Percentiles rank a stretch among this genome's conserved stretches.
Evolutionary conservation across 371 early-diverging fungal species (phyloP).

Genomic region (Syncephalastrum sp.): DNA sequence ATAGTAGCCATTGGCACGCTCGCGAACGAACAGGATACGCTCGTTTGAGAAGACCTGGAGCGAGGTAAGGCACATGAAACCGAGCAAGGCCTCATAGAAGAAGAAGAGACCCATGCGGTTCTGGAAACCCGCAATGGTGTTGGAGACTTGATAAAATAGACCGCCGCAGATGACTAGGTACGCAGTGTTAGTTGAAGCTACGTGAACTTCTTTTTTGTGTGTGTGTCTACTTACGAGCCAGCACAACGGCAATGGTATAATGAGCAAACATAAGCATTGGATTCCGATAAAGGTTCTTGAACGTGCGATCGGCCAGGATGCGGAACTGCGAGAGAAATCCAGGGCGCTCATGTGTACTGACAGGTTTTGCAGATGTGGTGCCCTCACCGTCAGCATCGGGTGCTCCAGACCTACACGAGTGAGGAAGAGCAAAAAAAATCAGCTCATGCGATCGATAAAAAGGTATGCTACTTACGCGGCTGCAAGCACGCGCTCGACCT

Average conservation of each 20-base stretch:
- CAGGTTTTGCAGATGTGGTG: conserved; percentile 17
- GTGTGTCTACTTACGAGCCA: conserved; percentile 54
- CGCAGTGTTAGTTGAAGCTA: background rate
- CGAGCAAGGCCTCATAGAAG: conserved; percentile 80
- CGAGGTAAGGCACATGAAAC: conserved; percentile 76
- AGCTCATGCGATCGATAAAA: background rate
- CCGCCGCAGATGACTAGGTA: conserved; percentile 70
- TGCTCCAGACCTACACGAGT: conserved; percentile 7
- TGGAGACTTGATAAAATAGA: conserved; percentile 77
- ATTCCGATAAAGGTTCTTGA: conserved; percentile 87
- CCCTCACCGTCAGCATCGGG: conserved; percentile 20
- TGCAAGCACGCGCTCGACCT: conserved; percentile 41
- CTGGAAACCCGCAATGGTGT: conserved; percentile 83
- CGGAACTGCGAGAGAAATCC: conserved; percentile 74
- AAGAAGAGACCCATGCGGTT: conserved; percentile 87
- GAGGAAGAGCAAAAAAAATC: no score
- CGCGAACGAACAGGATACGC: conserved; percentile 77
- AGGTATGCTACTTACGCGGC: conserved; percentile 11
- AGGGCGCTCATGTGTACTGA: conserved; percentile 53
- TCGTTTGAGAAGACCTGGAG: conserved; percentile 74
- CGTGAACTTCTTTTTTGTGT: background rate
- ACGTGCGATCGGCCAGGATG: conserved; percentile 79
- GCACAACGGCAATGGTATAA: conserved; percentile 70
- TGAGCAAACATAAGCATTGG: conserved; percentile 84
- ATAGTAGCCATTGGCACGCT: conserved; percentile 87